Conservation (phyloP, 1,139 yeast species). For the Magnusiomyces ingens region DNA sequence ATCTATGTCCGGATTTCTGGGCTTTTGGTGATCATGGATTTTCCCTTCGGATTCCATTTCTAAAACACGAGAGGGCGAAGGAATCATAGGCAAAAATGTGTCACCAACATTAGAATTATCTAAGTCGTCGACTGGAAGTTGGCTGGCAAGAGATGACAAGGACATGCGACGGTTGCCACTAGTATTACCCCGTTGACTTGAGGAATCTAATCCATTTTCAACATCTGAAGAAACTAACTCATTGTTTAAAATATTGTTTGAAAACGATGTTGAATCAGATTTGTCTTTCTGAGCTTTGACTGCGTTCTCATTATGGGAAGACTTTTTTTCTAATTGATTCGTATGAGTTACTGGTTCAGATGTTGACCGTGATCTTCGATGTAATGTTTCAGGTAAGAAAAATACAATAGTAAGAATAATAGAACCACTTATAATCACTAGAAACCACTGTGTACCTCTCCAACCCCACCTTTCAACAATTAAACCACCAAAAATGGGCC, state of each 20-base stretch:
- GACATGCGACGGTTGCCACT: background rate
- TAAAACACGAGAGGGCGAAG: background rate
- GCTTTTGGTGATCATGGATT: background rate
- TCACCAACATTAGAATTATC: conserved; percentile 7
- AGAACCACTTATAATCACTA: conserved; percentile 60
- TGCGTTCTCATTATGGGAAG: conserved; percentile 9
- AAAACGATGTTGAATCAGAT: background rate
- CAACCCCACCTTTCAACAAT: conserved; percentile 70
- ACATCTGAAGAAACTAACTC: background rate
- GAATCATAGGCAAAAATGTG: conserved; percentile 5
- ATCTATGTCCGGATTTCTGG: background rate
- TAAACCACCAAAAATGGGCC: conserved; percentile 80
- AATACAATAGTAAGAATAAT: conserved; percentile 47
- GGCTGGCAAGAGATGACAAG: background rate
- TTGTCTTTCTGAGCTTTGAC: conserved; percentile 5
- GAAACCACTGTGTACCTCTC: conserved; percentile 86
- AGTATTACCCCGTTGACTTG: too few species aligned
- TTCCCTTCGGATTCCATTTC: background rate
- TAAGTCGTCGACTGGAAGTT: background rate
- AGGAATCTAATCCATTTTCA: background rate
- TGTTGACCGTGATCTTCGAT: conserved; percentile 6
- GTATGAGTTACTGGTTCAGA: background rate
- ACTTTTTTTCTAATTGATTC: background rate
- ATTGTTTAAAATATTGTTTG: background rate
- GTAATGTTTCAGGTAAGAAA: conserved; percentile 67